These are phyloP conservation scores for Cotoneaster glaucophyllus DNA, from an alignment of 306 rosid genomes.

Conservation along the genomic window DNA sequence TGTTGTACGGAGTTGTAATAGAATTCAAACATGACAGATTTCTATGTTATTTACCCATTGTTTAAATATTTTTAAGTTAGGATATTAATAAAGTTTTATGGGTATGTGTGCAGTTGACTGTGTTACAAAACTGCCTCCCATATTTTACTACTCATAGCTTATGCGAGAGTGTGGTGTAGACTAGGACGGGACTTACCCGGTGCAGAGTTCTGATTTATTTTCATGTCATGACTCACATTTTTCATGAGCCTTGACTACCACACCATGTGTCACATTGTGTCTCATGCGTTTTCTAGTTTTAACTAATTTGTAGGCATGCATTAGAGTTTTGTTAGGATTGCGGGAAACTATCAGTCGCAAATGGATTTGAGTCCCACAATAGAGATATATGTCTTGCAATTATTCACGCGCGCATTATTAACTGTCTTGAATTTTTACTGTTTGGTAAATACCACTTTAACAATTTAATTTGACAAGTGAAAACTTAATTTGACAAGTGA, in stretches of 20 bases:
- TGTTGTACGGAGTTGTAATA: no score
- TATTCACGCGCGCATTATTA: no score
- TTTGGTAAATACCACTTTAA: background rate
- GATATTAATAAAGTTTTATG: background rate
- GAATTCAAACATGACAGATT: no score
- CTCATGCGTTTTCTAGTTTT: background rate
- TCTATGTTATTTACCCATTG: no score
- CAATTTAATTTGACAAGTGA: background rate
- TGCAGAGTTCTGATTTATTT: background rate
- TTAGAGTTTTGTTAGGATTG: no score
- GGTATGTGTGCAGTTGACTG: background rate
- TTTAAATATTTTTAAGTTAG: no score
- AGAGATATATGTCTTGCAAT: no score
- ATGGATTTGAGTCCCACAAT: no score
- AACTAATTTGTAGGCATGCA: background rate
- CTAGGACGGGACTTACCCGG: background rate
- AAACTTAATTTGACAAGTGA: background rate
- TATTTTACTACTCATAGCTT: background rate
- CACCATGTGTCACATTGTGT: background rate
- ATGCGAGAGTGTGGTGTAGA: background rate
- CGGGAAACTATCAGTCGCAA: no score
- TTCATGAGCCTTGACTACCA: background rate
- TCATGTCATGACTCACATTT: background rate
- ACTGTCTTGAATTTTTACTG: no score
- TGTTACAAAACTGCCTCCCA: background rate